A percentile compares a stretch with the other conserved stretches of the same genome.
These are phyloP conservation scores for Chalaropsis ovoidea DNA, from an alignment of 2,329 filamentous ascomycete genomes.

Conservation along the genomic window DNA sequence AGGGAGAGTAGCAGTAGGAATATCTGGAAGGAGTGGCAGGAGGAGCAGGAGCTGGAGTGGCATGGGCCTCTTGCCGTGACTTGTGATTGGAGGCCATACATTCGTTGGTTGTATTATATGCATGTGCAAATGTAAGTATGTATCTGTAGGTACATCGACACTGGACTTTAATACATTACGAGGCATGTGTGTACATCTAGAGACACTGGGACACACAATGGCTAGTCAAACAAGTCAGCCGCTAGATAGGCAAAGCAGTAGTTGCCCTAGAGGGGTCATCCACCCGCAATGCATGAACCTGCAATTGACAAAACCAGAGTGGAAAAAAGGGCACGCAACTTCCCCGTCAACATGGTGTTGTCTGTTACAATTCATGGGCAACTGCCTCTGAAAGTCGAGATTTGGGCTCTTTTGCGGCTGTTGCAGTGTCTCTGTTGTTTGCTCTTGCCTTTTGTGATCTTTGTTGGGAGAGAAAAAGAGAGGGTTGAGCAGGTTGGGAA, in stretches of 20 bases:
- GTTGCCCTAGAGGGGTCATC: neutral
- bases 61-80: slow-evolving; percentile 1
- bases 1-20: neutral
- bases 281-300: neutral
- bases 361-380: neutral
- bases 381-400: too few relatives aligned
- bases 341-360: neutral
- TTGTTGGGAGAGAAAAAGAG: neutral
- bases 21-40: slow-evolving; percentile 1
- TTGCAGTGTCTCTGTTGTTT: neutral
- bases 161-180: too few relatives aligned
- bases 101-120: neutral
- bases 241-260: neutral
- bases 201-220: neutral
- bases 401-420: too few relatives aligned
- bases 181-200: too few relatives aligned
- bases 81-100: neutral
- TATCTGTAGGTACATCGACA: neutral
- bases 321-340: neutral
- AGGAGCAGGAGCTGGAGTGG: neutral
- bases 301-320: neutral
- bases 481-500: neutral
- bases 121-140: neutral
- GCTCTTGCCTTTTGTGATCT: neutral
- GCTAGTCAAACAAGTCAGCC: neutral